Percentiles rank a stretch among this genome's conserved stretches.
These are phyloP conservation scores for Simplicillium sp. DNA, from an alignment of 2,329 filamentous ascomycete genomes.

Conservation along the genomic window DNA sequence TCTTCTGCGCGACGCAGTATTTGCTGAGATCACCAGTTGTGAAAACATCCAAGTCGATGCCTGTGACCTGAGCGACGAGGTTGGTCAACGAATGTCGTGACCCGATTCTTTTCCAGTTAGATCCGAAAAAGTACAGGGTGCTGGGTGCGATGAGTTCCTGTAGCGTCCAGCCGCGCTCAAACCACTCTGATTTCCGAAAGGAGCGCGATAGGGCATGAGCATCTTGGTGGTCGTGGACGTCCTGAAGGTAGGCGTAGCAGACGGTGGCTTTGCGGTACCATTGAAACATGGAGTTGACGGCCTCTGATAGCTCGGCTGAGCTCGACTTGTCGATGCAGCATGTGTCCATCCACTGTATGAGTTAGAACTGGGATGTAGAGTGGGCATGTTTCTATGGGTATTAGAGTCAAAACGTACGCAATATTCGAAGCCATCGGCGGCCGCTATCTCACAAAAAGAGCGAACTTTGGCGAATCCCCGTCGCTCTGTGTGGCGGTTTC, in stretches of 20 bases:
- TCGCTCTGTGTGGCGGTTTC: not conserved
- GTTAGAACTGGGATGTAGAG: not conserved
- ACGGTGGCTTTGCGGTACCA: not conserved
- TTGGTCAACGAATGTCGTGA: not conserved
- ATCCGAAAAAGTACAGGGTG: not conserved
- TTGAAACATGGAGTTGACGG: not conserved
- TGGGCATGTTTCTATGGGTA: too few species aligned
- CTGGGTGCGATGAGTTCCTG: not conserved
- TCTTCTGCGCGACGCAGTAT: not conserved
- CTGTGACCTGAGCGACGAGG: not conserved
- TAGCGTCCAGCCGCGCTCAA: too few species aligned
- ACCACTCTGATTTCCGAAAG: not conserved
- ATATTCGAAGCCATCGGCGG: not conserved
- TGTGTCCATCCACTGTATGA: not conserved
- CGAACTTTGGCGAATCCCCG: not conserved
- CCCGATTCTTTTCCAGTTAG: not conserved
- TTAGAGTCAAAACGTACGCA: not conserved
- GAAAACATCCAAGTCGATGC: not conserved
- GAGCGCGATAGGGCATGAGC: not conserved
- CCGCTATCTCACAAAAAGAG: not conserved
- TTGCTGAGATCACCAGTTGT: not conserved
- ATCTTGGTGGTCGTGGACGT: not conserved
- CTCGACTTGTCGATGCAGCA: not conserved
- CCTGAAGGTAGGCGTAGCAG: not conserved
- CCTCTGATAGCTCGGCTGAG: not conserved